Conservation (phyloP, 106 monocot genomes). For the Apostasia ramifera region DNA sequence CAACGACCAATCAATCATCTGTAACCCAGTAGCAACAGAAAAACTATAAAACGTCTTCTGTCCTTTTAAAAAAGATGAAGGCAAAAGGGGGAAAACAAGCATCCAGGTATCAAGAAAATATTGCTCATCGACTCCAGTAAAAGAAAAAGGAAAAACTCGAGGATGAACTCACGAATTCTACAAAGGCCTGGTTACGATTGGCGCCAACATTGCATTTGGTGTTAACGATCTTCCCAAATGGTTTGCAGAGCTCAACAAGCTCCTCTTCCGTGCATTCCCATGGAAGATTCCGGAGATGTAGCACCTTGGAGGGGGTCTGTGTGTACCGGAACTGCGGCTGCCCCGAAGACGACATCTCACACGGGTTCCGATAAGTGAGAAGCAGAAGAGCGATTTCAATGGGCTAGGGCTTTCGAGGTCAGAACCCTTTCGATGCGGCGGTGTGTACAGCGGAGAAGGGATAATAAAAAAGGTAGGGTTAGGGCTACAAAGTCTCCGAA, state of each 20-base stretch:
- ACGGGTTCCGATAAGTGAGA: background rate
- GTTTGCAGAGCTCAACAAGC: slow-evolving; percentile 85
- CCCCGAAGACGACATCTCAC: slow-evolving; percentile 47
- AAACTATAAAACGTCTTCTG: no score
- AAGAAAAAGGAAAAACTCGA: background rate
- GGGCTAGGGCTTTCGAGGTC: no score
- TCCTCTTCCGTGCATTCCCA: slow-evolving; percentile 93
- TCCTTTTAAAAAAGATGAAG: no score
- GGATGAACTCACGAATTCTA: slow-evolving; percentile 56
- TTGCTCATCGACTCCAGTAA: background rate
- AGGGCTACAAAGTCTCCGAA: no score
- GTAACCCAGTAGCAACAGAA: no score
- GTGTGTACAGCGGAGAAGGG: no score
- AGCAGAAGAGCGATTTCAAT: no score
- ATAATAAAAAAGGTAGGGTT: no score
- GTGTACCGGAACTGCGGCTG: slow-evolving; percentile 86
- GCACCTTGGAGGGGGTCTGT: slow-evolving; percentile 92
- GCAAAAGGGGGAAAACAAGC: no score
- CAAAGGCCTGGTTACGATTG: slow-evolving; percentile 92
- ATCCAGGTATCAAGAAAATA: no score
- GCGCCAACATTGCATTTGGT: slow-evolving; percentile 93
- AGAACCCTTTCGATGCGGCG: no score
- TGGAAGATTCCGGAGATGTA: slow-evolving; percentile 83
- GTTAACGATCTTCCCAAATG: slow-evolving; percentile 85
- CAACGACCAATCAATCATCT: no score